A percentile compares a stretch with the other conserved stretches of the same genome.
These are phyloP conservation scores for Phialophora expanda DNA, from an alignment of 2,329 filamentous ascomycete species.

Conservation along the genomic window DNA sequence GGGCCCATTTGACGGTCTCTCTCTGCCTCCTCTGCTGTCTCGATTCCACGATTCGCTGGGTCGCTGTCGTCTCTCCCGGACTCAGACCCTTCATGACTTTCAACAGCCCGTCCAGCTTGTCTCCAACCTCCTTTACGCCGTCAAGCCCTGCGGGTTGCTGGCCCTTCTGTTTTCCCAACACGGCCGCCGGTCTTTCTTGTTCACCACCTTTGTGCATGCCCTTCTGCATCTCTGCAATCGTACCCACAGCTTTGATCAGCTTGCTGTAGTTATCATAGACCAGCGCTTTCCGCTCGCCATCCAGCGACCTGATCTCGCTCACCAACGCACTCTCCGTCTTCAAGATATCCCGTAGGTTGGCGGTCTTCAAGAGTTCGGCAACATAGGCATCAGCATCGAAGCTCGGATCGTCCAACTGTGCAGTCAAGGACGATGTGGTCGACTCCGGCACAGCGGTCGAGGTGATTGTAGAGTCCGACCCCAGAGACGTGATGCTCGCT, in stretches of 20 bases:
- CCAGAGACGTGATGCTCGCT: slow-evolving; percentile 38
- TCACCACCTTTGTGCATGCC: slow-evolving; percentile 55
- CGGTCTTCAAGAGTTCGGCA: slow-evolving; percentile 49
- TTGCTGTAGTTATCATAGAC: slow-evolving; percentile 99
- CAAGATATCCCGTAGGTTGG: slow-evolving; percentile 50
- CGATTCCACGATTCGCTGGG: slow-evolving; percentile 42
- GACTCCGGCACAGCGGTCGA: slow-evolving; percentile 45
- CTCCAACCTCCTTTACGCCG: slow-evolving; percentile 34
- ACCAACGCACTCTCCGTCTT: slow-evolving; percentile 54
- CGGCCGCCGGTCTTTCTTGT: slow-evolving; percentile 43
- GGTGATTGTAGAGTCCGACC: slow-evolving; percentile 46
- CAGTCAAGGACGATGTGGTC: slow-evolving; percentile 51
- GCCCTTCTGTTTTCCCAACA: slow-evolving; percentile 15
- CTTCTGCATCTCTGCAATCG: slow-evolving; percentile 73
- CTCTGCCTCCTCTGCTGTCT: slow-evolving; percentile 43
- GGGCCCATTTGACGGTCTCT: slow-evolving; percentile 54
- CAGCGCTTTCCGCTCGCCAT: slow-evolving; percentile 93
- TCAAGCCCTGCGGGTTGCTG: slow-evolving; percentile 27
- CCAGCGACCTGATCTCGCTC: slow-evolving; percentile 80
- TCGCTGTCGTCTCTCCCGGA: slow-evolving; percentile 45
- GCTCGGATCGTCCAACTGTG: slow-evolving; percentile 70
- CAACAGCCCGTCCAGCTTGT: slow-evolving; percentile 47
- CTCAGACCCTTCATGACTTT: slow-evolving; percentile 54
- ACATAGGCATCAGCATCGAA: slow-evolving; percentile 73
- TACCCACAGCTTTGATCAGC: slow-evolving; percentile 93